Evolutionary conservation across 306 rosid species (phyloP).

Genomic region (Parietaria judaica): DNA sequence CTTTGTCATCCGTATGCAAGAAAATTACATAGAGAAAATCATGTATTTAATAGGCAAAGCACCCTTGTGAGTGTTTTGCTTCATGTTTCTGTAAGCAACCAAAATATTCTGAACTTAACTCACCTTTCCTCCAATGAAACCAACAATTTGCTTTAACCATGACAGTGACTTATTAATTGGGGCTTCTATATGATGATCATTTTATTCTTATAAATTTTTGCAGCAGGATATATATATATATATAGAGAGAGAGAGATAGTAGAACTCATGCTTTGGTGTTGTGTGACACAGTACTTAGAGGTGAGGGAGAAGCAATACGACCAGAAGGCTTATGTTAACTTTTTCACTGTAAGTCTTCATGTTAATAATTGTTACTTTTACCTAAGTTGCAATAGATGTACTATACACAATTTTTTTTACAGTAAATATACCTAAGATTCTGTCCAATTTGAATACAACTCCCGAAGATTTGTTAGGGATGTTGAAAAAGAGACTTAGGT

Average conservation of each 20-base stretch:
- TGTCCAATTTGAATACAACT: too few species aligned
- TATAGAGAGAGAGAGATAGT: too few species aligned
- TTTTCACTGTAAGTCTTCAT: constrained; percentile 63
- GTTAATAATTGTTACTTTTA: background rate
- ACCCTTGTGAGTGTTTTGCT: background rate
- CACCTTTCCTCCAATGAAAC: too few species aligned
- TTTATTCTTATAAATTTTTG: background rate
- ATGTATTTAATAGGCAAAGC: background rate
- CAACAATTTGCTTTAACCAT: too few species aligned
- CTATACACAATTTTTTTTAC: too few species aligned
- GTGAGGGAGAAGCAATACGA: constrained; percentile 95
- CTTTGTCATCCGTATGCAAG: background rate
- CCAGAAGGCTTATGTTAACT: constrained; percentile 60
- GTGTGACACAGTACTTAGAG: constrained; percentile 52
- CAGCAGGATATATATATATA: background rate
- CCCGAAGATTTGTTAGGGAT: too few species aligned
- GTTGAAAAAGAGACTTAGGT: too few species aligned
- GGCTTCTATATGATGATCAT: too few species aligned
- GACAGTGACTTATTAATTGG: too few species aligned
- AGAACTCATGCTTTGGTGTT: constrained; percentile 15
- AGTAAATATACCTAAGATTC: too few species aligned
- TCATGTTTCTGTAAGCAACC: background rate
- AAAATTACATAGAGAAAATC: background rate
- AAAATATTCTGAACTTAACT: background rate
- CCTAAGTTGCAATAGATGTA: too few species aligned